These are phyloP conservation scores for Cryomyces antarcticus DNA, from an alignment of 495 filamentous ascomycete species.

Conservation along the genomic window DNA sequence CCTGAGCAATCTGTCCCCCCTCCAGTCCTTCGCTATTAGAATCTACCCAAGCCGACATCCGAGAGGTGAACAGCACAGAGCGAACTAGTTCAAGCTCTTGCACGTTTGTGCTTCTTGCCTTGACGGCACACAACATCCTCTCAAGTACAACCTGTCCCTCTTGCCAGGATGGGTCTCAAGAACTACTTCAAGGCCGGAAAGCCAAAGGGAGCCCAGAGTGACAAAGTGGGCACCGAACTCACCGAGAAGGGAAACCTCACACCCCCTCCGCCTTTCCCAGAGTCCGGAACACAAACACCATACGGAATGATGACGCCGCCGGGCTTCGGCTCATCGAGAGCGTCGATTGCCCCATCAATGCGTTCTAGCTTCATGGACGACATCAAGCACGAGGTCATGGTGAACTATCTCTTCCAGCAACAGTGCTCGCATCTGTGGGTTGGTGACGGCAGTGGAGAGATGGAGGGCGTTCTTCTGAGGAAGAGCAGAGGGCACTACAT, in stretches of 20 bases:
- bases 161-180: constrained; percentile 32
- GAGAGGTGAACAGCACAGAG: too few relatives aligned
- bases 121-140: too few relatives aligned
- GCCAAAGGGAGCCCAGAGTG: constrained; percentile 9
- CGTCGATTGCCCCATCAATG: neutral
- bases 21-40: too few relatives aligned
- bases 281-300: too few relatives aligned
- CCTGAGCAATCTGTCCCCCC: too few relatives aligned
- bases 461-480: constrained; percentile 51
- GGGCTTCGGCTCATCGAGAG: neutral
- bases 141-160: neutral
- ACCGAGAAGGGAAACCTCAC: too few relatives aligned
- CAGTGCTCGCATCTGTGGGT: constrained; percentile 54
- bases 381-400: constrained; percentile 71
- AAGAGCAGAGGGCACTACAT: constrained; percentile 47
- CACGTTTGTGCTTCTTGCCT: too few relatives aligned
- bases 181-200: constrained; percentile 39
- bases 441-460: constrained; percentile 37
- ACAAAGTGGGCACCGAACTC: too few relatives aligned
- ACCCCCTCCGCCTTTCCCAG: too few relatives aligned
- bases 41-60: too few relatives aligned
- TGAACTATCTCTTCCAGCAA: constrained; percentile 62
- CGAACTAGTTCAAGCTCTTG: too few relatives aligned
- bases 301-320: neutral
- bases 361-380: constrained; percentile 42